A percentile compares a stretch with the other conserved stretches of the same genome.
Conservation (phyloP, 495 filamentous ascomycete genomes). For the Penicillium herquei region DNA sequence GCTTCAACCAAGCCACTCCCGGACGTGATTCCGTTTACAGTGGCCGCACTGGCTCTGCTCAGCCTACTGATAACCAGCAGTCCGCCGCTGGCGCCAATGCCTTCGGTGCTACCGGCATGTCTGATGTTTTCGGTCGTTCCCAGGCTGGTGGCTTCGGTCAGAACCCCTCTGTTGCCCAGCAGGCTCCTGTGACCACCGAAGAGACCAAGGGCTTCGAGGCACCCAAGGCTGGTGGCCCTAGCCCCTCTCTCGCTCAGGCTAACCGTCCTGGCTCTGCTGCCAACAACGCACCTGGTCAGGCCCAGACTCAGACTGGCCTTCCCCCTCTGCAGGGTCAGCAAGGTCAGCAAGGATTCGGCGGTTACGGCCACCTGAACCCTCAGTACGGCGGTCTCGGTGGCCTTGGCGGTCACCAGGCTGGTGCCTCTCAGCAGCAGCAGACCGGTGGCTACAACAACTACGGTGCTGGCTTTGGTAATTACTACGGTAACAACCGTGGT, state of each 20-base stretch:
- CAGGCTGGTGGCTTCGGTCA: constrained; percentile 63
- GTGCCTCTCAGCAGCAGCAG: constrained; percentile 39
- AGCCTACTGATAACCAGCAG: constrained; percentile 67
- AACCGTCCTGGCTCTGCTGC: constrained; percentile 81
- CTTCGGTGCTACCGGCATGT: constrained; percentile 62
- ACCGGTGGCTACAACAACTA: constrained; percentile 52
- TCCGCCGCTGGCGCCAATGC: constrained; percentile 56
- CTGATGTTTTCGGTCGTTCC: constrained; percentile 76
- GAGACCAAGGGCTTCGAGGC: constrained; percentile 81
- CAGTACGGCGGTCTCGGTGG: constrained; percentile 72
- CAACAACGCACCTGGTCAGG: constrained; percentile 66
- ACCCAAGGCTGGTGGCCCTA: constrained; percentile 73
- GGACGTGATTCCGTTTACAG: constrained; percentile 77
- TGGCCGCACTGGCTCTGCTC: constrained; percentile 69
- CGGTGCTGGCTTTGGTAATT: constrained; percentile 55
- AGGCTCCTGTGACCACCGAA: constrained; percentile 57
- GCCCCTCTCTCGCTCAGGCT: constrained; percentile 78
- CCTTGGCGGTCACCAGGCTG: constrained; percentile 63
- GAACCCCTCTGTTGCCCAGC: constrained; percentile 63
- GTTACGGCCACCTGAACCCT: constrained; percentile 74
- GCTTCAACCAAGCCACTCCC: constrained; percentile 64
- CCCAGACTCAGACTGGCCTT: constrained; percentile 56
- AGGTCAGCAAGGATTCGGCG: constrained; percentile 65
- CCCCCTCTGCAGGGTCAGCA: constrained; percentile 73
- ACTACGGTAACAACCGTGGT: constrained; percentile 54